Evolutionary conservation across 73 alveolate genomes (phyloP), one percentile per base, ranked within the genome.

Genomic region (Paramecium octaurelia): DNA sequence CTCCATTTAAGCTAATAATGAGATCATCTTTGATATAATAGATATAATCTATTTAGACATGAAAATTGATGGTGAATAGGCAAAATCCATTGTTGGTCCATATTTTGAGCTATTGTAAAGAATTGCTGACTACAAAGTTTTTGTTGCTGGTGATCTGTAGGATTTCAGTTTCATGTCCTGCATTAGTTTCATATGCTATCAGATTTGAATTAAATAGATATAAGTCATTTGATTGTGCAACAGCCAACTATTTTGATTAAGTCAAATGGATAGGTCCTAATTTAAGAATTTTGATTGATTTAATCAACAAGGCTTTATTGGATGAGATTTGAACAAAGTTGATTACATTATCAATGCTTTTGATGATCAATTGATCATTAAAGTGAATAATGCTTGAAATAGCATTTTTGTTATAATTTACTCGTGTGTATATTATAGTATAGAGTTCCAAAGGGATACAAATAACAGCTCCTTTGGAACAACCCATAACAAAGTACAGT

Each of bases 141-240:
- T 73, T 8, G 38, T 73, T 73, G n/a, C 60, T 40, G 20, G 60
- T 35, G 10, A 73, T 36, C 4, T 21, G 6, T 73, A 16, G 46
- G 11, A 73, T 73, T 16, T 73, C 87, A 12, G 64, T 11, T 73
- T 73, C 87, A 73, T 73, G 57, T 14, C 59, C 87, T 36, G 59
- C 1, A 36, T 73, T 36, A 35, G 87, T 73, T 29, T 73, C 46
- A 73, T 73, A 73, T 8, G 87, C 54, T 0, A 16, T 6, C 5
- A 73, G 18, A 1, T 73, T 43, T 12, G 27, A 35, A 36, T 73
- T 73, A n/a, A 73, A 73, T 21, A 73, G 3, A 73, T 35, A 73
- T 20, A 73, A 38, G 2, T 40, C 84, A 34, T 64, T 64, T 31
- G 84, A 27, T 64, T 64, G 27, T 64, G 84, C 44, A 64, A 64